phyloP scores from a whole-genome alignment of 1,284 basidiomycete species.

The Stereum hirsutum region DNA sequence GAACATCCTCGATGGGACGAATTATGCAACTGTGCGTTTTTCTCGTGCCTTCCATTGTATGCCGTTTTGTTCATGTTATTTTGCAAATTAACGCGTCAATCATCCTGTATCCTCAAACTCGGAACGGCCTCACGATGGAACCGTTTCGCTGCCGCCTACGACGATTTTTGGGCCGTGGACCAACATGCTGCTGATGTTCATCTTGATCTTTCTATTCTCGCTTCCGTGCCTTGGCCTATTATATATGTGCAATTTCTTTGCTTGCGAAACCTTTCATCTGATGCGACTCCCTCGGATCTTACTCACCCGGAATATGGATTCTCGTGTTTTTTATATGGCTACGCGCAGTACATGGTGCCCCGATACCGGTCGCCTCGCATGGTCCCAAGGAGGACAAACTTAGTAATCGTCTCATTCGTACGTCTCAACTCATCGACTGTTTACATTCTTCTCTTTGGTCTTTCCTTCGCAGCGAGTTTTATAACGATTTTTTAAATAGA shows the following conservation, averaged over 20 bases:
- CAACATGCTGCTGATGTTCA: too few relatives aligned
- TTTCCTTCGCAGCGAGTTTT: not conserved
- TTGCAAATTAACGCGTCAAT: not conserved
- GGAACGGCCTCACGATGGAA: too few relatives aligned
- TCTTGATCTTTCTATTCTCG: not conserved
- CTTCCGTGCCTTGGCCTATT: not conserved
- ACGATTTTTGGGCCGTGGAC: too few relatives aligned
- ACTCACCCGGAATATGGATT: too few relatives aligned
- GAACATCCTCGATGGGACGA: conserved; percentile 55
- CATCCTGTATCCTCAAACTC: too few relatives aligned
- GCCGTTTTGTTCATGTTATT: not conserved
- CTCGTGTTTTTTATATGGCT: too few relatives aligned
- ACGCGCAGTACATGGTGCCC: conserved; percentile 54
- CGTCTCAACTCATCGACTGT: too few relatives aligned
- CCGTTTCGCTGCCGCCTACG: too few relatives aligned
- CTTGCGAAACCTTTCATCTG: not conserved
- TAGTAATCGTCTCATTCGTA: conserved; percentile 54
- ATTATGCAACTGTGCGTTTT: conserved; percentile 52
- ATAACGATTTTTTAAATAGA: conserved; percentile 18
- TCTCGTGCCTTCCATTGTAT: not conserved
- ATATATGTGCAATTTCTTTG: not conserved
- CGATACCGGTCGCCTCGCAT: conserved; percentile 26
- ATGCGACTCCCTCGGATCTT: conserved; percentile 2
- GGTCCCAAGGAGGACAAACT: conserved; percentile 40
- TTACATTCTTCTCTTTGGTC: conserved; percentile 6